These are phyloP conservation scores for Mimosa bimucronata DNA, from an alignment of 306 rosid genomes.

Conservation along the genomic window DNA sequence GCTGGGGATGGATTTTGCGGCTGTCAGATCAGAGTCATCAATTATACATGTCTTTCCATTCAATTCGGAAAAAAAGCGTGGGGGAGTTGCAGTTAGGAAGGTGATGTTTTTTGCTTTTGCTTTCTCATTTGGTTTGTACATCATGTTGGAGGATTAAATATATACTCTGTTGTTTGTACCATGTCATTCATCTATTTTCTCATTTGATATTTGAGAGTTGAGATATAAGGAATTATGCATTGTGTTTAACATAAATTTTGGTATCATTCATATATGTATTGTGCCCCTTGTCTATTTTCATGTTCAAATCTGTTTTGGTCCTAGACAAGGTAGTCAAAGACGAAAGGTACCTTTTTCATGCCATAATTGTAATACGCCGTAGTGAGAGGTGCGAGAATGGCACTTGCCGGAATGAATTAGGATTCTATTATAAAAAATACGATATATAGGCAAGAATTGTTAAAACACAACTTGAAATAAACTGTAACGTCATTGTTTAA, in stretches of 20 bases:
- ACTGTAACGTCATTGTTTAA: not conserved
- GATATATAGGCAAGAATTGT: not conserved
- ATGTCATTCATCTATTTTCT: not conserved
- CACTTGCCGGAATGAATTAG: not conserved
- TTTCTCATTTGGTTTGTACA: not conserved
- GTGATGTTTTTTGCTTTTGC: conserved; percentile 39
- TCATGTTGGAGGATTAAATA: not conserved
- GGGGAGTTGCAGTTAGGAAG: conserved; percentile 69
- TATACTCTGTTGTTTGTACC: not conserved
- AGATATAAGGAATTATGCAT: not conserved
- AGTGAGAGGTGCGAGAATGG: not conserved
- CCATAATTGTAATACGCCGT: not conserved
- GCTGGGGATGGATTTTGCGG: conserved; percentile 85
- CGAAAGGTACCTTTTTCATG: not conserved
- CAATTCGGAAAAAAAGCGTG: conserved; percentile 86
- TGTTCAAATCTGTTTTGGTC: not conserved
- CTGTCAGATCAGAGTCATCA: conserved; percentile 57
- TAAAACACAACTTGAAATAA: not conserved
- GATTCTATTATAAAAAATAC: not conserved
- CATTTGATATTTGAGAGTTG: not conserved
- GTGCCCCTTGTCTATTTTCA: not conserved
- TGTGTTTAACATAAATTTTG: not conserved
- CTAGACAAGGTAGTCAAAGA: not conserved
- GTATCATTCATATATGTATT: not conserved
- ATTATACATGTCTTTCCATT: conserved; percentile 81